Percentiles rank a stretch among this genome's conserved stretches.
phyloP scores from a whole-genome alignment of 2,329 filamentous ascomycete species.

The Trichoderma sp. region DNA sequence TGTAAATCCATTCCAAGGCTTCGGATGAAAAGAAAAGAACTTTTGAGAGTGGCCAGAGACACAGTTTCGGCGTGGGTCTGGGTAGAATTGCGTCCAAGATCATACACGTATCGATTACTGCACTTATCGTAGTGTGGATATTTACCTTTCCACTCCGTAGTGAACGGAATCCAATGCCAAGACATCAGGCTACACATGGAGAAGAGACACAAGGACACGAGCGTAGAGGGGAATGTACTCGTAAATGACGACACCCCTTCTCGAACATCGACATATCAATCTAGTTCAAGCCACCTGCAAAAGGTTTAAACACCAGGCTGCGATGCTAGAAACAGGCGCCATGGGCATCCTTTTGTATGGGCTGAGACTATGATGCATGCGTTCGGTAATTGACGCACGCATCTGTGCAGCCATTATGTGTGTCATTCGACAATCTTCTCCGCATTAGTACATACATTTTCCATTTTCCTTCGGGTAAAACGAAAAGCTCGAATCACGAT shows the following conservation, averaged over 20 bases:
- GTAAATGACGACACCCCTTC: not conserved
- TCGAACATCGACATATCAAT: not conserved
- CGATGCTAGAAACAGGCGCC: not conserved
- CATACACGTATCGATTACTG: not conserved
- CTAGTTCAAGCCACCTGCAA: not conserved
- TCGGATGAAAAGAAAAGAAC: not conserved
- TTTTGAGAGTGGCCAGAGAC: not conserved
- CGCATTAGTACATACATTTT: not conserved
- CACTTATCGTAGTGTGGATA: not conserved
- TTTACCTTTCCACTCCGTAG: too few species aligned
- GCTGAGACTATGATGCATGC: not conserved
- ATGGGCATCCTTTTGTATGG: not conserved
- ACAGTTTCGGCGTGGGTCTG: not conserved
- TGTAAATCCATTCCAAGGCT: not conserved
- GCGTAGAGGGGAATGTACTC: not conserved
- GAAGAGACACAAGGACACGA: not conserved
- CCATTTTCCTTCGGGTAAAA: not conserved
- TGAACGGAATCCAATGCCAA: not conserved
- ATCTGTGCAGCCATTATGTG: not conserved
- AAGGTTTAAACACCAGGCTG: not conserved
- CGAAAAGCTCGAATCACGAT: not conserved
- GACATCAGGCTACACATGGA: not conserved
- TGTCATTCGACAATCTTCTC: slow-evolving; percentile 5
- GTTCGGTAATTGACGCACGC: not conserved
- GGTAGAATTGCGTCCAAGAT: not conserved